Conservation (phyloP, 1,284 basidiomycete species). For the Apiotrichum sp. region DNA sequence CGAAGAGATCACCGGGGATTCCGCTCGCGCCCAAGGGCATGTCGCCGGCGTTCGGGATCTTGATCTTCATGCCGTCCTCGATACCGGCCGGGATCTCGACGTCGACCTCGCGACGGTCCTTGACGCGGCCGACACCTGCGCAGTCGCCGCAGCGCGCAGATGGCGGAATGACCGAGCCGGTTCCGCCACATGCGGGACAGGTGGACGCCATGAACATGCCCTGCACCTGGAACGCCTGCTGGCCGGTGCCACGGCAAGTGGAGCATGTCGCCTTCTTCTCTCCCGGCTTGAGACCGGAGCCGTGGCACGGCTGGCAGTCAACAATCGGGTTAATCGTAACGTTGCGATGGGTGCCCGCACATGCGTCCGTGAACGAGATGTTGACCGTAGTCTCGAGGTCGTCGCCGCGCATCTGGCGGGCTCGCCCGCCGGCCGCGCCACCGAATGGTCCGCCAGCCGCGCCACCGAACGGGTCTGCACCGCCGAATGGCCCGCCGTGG, state of each 20-base stretch:
- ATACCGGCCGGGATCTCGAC: conserved; percentile 88
- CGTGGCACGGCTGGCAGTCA: conserved; percentile 77
- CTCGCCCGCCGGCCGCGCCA: conserved; percentile 31
- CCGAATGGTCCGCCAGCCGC: conserved; percentile 18
- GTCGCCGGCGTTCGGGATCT: conserved; percentile 78
- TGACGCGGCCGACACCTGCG: conserved; percentile 80
- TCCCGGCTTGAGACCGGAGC: conserved; percentile 79
- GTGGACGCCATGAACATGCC: conserved; percentile 98
- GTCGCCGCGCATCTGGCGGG: conserved; percentile 60
- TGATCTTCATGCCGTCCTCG: conserved; percentile 93
- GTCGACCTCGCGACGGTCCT: conserved; percentile 68
- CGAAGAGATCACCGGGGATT: conserved; percentile 73
- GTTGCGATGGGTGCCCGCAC: conserved; percentile 76
- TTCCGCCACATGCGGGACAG: conserved; percentile 78
- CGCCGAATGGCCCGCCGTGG: conserved; percentile 21
- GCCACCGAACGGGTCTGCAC: conserved; percentile 36
- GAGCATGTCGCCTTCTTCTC: conserved; percentile 75
- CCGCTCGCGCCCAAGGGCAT: conserved; percentile 74
- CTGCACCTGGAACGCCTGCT: conserved; percentile 83
- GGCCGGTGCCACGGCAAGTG: conserved; percentile 80
- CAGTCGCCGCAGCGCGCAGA: conserved; percentile 75
- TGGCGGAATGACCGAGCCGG: conserved; percentile 72
- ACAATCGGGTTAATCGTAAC: conserved; percentile 76
- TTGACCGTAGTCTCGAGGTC: conserved; percentile 75
- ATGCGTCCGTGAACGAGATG: conserved; percentile 86